phyloP scores from a whole-genome alignment of 257 asterid species.

The Solanum appendiculatum region DNA sequence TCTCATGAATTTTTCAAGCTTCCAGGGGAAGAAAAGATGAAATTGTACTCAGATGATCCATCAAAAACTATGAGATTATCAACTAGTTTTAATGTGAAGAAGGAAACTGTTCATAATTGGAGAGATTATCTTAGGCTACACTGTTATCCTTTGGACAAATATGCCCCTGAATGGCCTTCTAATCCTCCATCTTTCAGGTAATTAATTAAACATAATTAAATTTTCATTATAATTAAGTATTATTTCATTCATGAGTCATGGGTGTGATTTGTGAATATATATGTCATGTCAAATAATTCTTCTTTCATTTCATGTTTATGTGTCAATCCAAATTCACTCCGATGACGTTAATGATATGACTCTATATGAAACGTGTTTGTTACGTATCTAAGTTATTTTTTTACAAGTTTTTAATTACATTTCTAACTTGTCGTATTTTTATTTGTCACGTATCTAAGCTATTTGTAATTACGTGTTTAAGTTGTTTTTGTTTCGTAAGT shows the following conservation, averaged over 20 bases:
- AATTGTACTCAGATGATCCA: constrained; percentile 72
- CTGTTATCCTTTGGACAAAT: constrained; percentile 68
- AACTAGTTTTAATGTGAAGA: constrained; percentile 59
- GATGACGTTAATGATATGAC: no score
- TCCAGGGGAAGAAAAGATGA: constrained; percentile 72
- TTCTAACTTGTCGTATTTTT: background rate
- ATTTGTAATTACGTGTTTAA: background rate
- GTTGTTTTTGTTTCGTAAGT: background rate
- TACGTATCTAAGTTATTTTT: background rate
- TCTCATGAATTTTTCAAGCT: constrained; percentile 45
- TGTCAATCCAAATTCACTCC: background rate
- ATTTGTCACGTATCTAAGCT: background rate
- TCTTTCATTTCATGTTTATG: background rate
- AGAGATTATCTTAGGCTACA: constrained; percentile 91
- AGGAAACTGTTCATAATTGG: constrained; percentile 79
- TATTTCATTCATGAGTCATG: background rate
- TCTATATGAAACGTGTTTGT: background rate
- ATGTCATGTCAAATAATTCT: background rate
- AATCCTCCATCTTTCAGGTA: constrained; percentile 69
- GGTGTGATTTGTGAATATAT: no score
- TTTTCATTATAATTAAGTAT: background rate
- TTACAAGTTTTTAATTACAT: background rate
- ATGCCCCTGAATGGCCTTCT: constrained; percentile 70
- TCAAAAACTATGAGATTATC: constrained; percentile 61
- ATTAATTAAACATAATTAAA: background rate